These are phyloP conservation scores for Pseudocercospora ulei DNA, from an alignment of 2,329 filamentous ascomycete species.

Conservation along the genomic window DNA sequence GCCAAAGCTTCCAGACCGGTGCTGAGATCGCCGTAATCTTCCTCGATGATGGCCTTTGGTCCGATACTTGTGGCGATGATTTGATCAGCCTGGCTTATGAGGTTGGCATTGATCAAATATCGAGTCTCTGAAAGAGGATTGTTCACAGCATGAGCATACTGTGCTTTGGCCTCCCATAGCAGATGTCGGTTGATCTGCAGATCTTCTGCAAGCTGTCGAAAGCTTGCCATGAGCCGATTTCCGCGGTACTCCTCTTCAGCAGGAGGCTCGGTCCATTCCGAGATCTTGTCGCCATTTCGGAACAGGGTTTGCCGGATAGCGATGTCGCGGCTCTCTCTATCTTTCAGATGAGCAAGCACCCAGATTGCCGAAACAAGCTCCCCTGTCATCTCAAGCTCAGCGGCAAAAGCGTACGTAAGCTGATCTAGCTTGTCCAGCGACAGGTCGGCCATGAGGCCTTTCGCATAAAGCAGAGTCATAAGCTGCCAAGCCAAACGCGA, in stretches of 20 bases:
- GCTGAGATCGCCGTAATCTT: constrained; percentile 62
- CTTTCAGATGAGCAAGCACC: constrained; percentile 30
- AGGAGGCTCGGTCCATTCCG: constrained; percentile 42
- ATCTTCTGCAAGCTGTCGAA: constrained; percentile 35
- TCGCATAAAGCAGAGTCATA: constrained; percentile 47
- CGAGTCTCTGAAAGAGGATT: constrained; percentile 63
- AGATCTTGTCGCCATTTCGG: constrained; percentile 61
- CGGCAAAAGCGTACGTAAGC: constrained; percentile 47
- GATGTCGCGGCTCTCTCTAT: constrained; percentile 21
- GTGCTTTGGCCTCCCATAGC: constrained; percentile 80
- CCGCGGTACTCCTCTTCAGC: constrained; percentile 35
- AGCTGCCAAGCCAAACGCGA: constrained; percentile 78
- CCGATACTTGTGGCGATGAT: constrained; percentile 74
- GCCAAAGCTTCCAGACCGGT: constrained; percentile 61
- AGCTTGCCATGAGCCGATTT: constrained; percentile 16
- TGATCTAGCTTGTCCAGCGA: constrained; percentile 48
- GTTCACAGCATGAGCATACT: constrained; percentile 65
- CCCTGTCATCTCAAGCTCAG: constrained; percentile 29
- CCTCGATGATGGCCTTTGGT: constrained; percentile 69
- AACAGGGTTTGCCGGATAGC: constrained; percentile 46
- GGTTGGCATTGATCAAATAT: constrained; percentile 65
- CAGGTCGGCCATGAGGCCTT: constrained; percentile 23
- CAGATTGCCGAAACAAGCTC: constrained; percentile 28
- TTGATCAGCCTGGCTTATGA: constrained; percentile 62
- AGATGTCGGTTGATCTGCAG: constrained; percentile 64